These are phyloP conservation scores for Orbilia quercus DNA, from an alignment of 2,329 filamentous ascomycete genomes.

Conservation along the genomic window DNA sequence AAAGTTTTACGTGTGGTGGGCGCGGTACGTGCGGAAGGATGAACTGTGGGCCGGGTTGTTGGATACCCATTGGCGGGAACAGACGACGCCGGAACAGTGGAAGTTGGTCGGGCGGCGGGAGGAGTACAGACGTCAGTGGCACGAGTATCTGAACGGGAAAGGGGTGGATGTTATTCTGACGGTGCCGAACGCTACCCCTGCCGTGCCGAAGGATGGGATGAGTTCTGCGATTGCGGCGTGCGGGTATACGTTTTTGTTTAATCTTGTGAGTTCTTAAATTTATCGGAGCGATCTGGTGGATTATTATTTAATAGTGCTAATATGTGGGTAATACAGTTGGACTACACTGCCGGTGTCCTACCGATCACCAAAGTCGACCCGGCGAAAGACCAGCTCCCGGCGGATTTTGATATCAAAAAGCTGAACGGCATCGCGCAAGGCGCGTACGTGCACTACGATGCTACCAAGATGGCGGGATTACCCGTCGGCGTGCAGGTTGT, in stretches of 20 bases:
- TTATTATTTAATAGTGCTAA: constrained; percentile 24
- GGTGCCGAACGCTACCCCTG: constrained; percentile 89
- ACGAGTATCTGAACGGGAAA: constrained; percentile 82
- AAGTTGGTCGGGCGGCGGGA: constrained; percentile 81
- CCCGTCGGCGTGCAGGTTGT: constrained; percentile 88
- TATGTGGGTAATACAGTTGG: constrained; percentile 69
- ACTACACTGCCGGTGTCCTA: constrained; percentile 84
- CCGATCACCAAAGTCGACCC: constrained; percentile 87
- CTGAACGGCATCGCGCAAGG: constrained; percentile 83
- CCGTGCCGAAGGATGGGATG: constrained; percentile 88
- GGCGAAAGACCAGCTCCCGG: constrained; percentile 73
- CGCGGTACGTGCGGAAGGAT: constrained; percentile 83
- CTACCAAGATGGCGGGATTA: constrained; percentile 82
- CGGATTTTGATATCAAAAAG: constrained; percentile 70
- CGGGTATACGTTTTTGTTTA: constrained; percentile 94
- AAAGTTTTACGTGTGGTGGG: constrained; percentile 88
- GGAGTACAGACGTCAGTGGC: constrained; percentile 80
- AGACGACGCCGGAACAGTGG: constrained; percentile 83
- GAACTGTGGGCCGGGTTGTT: constrained; percentile 81
- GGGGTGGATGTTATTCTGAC: constrained; percentile 82
- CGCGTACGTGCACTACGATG: constrained; percentile 87
- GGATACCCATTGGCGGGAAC: constrained; percentile 74
- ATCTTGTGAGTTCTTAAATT: constrained; percentile 72
- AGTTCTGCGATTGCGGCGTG: constrained; percentile 84
- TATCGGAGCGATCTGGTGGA: neutral